Evolutionary conservation across 805 yeast genomes (phyloP), one percentile per base, ranked within the genome.

Genomic region (Sugiyamaella floridensis): DNA sequence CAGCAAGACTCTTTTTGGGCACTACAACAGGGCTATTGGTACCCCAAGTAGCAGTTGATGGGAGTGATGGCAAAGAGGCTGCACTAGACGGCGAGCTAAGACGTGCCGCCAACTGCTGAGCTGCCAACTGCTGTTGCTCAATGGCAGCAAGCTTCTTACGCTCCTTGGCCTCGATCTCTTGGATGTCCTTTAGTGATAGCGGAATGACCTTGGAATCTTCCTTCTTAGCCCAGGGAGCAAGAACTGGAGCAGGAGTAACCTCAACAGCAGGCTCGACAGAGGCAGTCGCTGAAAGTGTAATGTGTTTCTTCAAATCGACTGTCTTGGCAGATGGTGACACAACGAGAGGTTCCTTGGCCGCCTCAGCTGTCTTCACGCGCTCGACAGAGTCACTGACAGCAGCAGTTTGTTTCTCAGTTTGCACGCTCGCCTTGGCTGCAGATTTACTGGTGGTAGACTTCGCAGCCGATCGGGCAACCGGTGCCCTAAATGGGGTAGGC

Each of bases 1-100:
- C 69, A 11, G 67, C 65, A 22, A 71, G 55, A 1, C 72, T 60
- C 53, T 66, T 67, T 46, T 61, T 63, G 8, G 66, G 64, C 2
- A 55, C 55, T 5, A 55, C 41, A 2, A 50, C 56, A 3, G 66
- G 51, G 16, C 58, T 34, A 43, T 54, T 46, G 26, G 55, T 50
- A 19, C 60, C 61, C 63, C 67, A 59, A n/a, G 60, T 59, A 8
- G 65, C 63, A 9, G 56, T 54, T 12, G 62, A 53, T 10, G 66
- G 68, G 32, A 63, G 48, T 10, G 60, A 49, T 14, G 61, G 56
- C 7, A 46, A 48, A 10, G 18, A 16, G 40, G 14, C 19, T 12
- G 40, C 10, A 4, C 8, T 49, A 45, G 5, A 43, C 40, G 19
- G 45, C 52, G 37, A 10, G 11, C 20, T 16, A 20, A 29, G 19